A percentile compares a stretch with the other conserved stretches of the same genome.
These are phyloP conservation scores for Mycena kentingensis DNA, from an alignment of 768 basidiomycete species.

Conservation along the genomic window DNA sequence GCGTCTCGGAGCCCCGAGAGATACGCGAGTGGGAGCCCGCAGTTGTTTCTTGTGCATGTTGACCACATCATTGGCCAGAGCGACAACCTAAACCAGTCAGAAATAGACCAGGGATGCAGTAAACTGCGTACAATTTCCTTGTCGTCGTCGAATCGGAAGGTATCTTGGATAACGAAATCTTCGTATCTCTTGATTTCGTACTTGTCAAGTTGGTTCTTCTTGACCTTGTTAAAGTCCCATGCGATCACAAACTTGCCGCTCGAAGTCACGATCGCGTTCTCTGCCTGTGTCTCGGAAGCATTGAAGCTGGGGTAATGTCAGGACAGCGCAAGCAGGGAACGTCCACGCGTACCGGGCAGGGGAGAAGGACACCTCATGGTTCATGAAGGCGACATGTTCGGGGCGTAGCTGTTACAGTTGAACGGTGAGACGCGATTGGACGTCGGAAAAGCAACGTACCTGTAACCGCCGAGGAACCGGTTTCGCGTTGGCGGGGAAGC, in stretches of 20 bases:
- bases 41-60: slow-evolving; percentile 93
- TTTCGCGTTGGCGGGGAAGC: slow-evolving; percentile 93
- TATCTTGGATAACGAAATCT: slow-evolving; percentile 93
- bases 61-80: slow-evolving; percentile 90
- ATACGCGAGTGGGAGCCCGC: slow-evolving; percentile 77
- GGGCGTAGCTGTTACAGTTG: slow-evolving; percentile 55
- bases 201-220: slow-evolving; percentile 85
- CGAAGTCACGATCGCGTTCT: slow-evolving; percentile 95
- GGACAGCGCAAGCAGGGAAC: slow-evolving; percentile 6
- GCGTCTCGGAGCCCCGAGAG: slow-evolving; percentile 53
- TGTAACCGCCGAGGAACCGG: slow-evolving; percentile 88
- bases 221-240: slow-evolving; percentile 97
- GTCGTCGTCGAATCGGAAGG: slow-evolving; percentile 97
- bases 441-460: background rate
- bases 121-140: slow-evolving; percentile 80
- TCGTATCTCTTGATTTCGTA: slow-evolving; percentile 98
- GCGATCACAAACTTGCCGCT: slow-evolving; percentile 91
- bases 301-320: slow-evolving; percentile 70
- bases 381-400: slow-evolving; percentile 96
- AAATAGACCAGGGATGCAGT: slow-evolving; percentile 6
- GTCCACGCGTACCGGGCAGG: slow-evolving; percentile 87
- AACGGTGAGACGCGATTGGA: background rate
- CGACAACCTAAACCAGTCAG: slow-evolving; percentile 72
- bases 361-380: slow-evolving; percentile 80
- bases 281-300: slow-evolving; percentile 80